These are phyloP conservation scores for Cyathus striatus DNA, from an alignment of 768 basidiomycete species.

Conservation along the genomic window DNA sequence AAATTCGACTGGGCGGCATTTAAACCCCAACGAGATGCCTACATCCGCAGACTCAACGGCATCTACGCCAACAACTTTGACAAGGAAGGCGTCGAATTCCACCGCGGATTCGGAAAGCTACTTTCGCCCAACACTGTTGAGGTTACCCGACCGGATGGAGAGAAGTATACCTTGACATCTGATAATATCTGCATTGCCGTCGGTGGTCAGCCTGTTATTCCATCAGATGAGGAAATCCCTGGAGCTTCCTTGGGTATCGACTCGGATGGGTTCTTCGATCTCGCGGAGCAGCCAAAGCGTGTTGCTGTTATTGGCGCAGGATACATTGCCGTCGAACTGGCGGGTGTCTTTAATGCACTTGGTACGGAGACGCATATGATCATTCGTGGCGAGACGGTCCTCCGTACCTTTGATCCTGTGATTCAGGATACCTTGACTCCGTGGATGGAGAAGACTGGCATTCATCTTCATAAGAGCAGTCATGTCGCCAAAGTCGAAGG, in stretches of 20 bases:
- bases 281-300: constrained; percentile 85
- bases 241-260: constrained; percentile 88
- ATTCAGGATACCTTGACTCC: constrained; percentile 80
- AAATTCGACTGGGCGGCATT: constrained; percentile 88
- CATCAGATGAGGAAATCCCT: constrained; percentile 74
- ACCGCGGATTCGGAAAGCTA: constrained; percentile 74
- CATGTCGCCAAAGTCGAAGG: constrained; percentile 77
- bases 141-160: constrained; percentile 64
- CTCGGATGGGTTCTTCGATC: constrained; percentile 95
- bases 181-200: constrained; percentile 82
- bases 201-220: constrained; percentile 80
- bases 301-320: constrained; percentile 96
- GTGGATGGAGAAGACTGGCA: constrained; percentile 93
- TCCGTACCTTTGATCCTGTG: constrained; percentile 89
- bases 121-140: constrained; percentile 65
- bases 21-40: constrained; percentile 94
- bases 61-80: constrained; percentile 90
- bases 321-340: constrained; percentile 96
- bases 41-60: constrained; percentile 82
- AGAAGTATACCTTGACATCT: constrained; percentile 65
- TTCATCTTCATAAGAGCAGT: constrained; percentile 78
- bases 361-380: constrained; percentile 90
- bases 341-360: constrained; percentile 88
- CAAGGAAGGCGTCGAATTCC: constrained; percentile 84
- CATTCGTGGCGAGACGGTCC: constrained; percentile 84